phyloP scores from a whole-genome alignment of 108 stramenopile species.

The Thalassiosira profunda region DNA sequence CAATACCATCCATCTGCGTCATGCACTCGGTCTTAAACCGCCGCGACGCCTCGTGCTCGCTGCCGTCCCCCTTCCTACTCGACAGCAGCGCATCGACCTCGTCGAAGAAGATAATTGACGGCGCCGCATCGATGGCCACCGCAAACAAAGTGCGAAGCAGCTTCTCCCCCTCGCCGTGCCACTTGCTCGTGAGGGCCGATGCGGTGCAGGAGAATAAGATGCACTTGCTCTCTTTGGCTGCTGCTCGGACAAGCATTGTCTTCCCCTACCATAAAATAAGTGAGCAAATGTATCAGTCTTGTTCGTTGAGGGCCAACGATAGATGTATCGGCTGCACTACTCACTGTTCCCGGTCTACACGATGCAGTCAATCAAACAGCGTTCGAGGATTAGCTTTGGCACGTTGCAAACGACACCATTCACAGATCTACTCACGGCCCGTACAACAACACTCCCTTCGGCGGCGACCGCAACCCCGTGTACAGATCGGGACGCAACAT shows the following conservation, averaged over 20 bases:
- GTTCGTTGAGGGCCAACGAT: too few relatives aligned
- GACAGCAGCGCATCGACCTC: slow-evolving; percentile 93
- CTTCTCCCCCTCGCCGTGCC: slow-evolving; percentile 93
- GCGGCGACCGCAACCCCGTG: slow-evolving; percentile 72
- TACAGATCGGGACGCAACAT: slow-evolving; percentile 91
- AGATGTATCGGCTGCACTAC: too few relatives aligned
- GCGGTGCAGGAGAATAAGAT: slow-evolving; percentile 83
- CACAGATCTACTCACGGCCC: too few relatives aligned
- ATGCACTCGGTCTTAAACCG: slow-evolving; percentile 97
- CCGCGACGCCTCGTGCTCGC: slow-evolving; percentile 94
- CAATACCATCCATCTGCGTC: slow-evolving; percentile 96
- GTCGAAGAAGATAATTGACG: slow-evolving; percentile 98
- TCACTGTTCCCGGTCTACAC: too few relatives aligned
- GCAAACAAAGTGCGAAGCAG: slow-evolving; percentile 85
- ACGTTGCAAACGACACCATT: too few relatives aligned
- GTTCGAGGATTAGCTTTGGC: too few relatives aligned
- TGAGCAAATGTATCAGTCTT: too few relatives aligned
- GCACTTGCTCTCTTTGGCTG: slow-evolving; percentile 69
- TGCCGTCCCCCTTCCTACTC: slow-evolving; percentile 54
- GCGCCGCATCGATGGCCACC: too few relatives aligned
- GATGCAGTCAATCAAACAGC: too few relatives aligned
- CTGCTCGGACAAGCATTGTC: slow-evolving; percentile 80
- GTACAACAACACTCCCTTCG: slow-evolving; percentile 95
- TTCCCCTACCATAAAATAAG: too few relatives aligned
- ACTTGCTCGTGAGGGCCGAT: slow-evolving; percentile 81